phyloP scores from a whole-genome alignment of 345 rosid genomes.

The Anastatica hierochuntica region DNA sequence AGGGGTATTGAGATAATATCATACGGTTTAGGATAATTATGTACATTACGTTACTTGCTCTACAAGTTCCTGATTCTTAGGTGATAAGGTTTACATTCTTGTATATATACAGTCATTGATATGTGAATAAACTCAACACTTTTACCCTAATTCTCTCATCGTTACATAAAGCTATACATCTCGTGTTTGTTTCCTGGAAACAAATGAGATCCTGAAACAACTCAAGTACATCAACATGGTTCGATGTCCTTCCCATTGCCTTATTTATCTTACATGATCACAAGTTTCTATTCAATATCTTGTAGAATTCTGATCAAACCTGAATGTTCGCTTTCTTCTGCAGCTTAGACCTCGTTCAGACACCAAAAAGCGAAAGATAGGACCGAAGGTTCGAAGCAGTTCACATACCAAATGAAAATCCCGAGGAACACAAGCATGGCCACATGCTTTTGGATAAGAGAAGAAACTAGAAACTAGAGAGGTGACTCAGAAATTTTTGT shows the following conservation, averaged over 20 bases:
- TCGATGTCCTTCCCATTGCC: constrained; percentile 14
- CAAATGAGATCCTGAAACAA: constrained; percentile 66
- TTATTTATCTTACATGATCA: neutral
- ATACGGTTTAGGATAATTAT: no score
- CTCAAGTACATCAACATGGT: constrained; percentile 68
- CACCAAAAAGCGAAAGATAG: constrained; percentile 31
- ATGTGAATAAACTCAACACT: no score
- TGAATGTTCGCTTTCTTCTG: constrained; percentile 22
- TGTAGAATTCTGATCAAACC: no score
- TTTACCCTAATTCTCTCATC: no score
- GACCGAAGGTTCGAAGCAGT: constrained; percentile 1
- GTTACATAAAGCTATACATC: neutral
- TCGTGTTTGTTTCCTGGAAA: constrained; percentile 37
- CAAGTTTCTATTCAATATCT: no score
- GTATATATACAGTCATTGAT: no score
- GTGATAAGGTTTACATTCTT: no score
- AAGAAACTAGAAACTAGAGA: neutral
- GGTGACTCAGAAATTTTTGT: neutral
- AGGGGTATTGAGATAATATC: no score
- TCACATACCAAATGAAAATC: constrained; percentile 15
- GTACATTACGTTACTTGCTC: no score
- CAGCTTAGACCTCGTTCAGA: constrained; percentile 50
- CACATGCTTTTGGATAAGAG: neutral
- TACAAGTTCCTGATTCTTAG: no score
- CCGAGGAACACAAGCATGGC: neutral